Evolutionary conservation across 2,329 filamentous ascomycete species (phyloP).

Genomic region (Fusarium pseudocircinatum): DNA sequence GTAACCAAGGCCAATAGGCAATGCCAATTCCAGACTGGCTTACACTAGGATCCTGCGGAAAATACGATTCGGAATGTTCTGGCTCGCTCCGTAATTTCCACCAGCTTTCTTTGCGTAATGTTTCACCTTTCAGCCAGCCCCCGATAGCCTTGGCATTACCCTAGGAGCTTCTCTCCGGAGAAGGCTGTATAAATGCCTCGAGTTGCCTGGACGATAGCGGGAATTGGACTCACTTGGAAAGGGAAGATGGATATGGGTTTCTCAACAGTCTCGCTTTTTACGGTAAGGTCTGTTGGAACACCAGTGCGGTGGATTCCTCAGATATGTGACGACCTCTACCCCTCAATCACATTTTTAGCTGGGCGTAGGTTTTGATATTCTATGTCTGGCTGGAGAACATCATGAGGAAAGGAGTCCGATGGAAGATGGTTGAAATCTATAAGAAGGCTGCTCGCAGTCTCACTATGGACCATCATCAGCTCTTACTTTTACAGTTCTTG

Average conservation of each 20-base stretch:
- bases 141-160: background rate
- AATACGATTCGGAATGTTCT: background rate
- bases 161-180: accelerated
- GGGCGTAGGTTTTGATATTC: accelerated
- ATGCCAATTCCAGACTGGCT: accelerated
- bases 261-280: background rate
- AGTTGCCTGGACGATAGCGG: background rate
- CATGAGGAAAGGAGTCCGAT: accelerated
- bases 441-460: background rate
- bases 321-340: background rate
- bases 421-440: background rate
- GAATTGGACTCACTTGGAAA: background rate
- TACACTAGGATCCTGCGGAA: accelerated
- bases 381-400: accelerated
- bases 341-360: background rate
- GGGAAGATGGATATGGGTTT: background rate
- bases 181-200: accelerated
- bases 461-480: accelerated
- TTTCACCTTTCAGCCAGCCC: background rate
- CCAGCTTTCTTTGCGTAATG: background rate
- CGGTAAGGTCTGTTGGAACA: accelerated
- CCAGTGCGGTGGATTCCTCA: too few relatives aligned
- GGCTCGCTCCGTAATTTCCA: background rate
- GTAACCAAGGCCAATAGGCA: accelerated
- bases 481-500: accelerated